Evolutionary conservation across 2,329 filamentous ascomycete genomes (phyloP).

Genomic region (Sclerotinia sclerotiorum): DNA sequence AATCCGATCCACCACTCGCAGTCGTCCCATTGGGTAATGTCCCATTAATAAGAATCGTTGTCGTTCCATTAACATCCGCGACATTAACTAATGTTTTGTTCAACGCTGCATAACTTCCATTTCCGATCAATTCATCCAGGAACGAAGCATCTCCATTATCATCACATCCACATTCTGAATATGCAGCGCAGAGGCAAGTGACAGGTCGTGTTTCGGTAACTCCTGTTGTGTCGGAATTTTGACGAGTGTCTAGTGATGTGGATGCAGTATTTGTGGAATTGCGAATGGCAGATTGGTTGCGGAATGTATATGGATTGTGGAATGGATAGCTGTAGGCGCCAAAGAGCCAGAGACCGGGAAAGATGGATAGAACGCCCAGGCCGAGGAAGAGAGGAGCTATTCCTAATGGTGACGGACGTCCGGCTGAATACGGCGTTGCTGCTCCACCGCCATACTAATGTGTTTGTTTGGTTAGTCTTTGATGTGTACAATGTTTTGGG

Average conservation of each 20-base stretch:
- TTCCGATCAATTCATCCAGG: slow-evolving; percentile 62
- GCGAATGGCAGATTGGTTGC: slow-evolving; percentile 45
- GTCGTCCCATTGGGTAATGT: slow-evolving; percentile 69
- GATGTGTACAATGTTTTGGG: neutral
- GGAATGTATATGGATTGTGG: slow-evolving; percentile 54
- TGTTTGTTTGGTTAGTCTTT: neutral
- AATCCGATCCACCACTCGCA: slow-evolving; percentile 47
- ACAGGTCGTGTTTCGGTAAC: slow-evolving; percentile 61
- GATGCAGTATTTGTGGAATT: slow-evolving; percentile 40
- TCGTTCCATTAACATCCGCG: slow-evolving; percentile 60
- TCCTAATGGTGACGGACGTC: slow-evolving; percentile 48
- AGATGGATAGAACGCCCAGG: slow-evolving; percentile 45
- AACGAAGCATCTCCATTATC: slow-evolving; percentile 62
- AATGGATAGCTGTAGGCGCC: slow-evolving; percentile 62
- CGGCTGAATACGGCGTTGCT: slow-evolving; percentile 58
- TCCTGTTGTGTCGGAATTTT: slow-evolving; percentile 30
- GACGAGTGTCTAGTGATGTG: slow-evolving; percentile 43
- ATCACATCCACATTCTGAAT: slow-evolving; percentile 65
- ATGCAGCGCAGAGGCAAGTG: slow-evolving; percentile 58
- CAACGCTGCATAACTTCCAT: slow-evolving; percentile 58
- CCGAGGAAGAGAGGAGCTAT: slow-evolving; percentile 56
- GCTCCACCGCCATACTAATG: slow-evolving; percentile 63
- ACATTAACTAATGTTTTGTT: slow-evolving; percentile 64
- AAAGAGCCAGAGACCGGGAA: slow-evolving; percentile 62
- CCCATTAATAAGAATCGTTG: slow-evolving; percentile 71